Evolutionary conservation across 1,284 basidiomycete genomes (phyloP).

Genomic region (Irpex lacteus): DNA sequence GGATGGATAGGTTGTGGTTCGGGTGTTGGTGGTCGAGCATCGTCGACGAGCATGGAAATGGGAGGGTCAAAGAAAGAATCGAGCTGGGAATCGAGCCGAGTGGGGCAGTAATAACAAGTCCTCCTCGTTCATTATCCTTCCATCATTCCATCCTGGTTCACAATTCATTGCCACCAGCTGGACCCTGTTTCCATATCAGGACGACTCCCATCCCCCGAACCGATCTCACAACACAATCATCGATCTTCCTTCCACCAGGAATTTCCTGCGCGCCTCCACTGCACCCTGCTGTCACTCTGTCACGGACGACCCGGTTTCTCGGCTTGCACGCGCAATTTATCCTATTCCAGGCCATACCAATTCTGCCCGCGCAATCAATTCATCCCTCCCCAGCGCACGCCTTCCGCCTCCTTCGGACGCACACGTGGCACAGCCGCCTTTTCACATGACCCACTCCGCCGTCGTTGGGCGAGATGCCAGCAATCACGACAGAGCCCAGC

Average conservation of each 20-base stretch:
- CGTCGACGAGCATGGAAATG: neutral
- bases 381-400: neutral
- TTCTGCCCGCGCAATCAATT: neutral
- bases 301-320: neutral
- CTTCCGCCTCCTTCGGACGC: conserved; percentile 2
- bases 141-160: neutral
- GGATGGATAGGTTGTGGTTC: neutral
- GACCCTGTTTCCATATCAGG: neutral
- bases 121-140: neutral
- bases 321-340: neutral
- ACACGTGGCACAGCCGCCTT: neutral
- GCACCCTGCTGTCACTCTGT: neutral
- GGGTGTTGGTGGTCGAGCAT: conserved; percentile 1
- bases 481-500: neutral
- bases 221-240: neutral
- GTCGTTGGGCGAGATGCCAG: neutral
- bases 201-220: neutral
- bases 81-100: neutral
- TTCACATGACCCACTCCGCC: neutral
- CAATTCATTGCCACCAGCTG: neutral
- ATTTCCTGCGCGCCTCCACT: neutral
- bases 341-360: neutral
- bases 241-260: neutral
- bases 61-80: neutral
- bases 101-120: neutral